Conservation (phyloP, 225 moss, liverwort and hornwort genomes). For the Neckera pumila region DNA sequence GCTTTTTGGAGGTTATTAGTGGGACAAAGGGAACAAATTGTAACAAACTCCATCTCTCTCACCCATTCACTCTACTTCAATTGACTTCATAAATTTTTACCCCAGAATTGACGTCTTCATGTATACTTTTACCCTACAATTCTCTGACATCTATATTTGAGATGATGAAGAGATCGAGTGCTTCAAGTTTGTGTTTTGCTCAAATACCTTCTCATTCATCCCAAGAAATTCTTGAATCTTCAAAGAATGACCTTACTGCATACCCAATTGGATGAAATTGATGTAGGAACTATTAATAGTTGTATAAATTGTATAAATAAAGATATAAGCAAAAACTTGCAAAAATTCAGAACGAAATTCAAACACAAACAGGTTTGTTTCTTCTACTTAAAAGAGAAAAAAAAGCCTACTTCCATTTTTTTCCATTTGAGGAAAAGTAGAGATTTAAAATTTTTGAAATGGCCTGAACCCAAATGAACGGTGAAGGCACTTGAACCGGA, state of each 20-base stretch:
- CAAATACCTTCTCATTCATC: neutral
- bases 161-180: neutral
- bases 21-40: no score
- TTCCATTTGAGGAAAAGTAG: neutral
- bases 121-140: neutral
- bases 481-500: neutral
- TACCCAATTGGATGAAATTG: neutral
- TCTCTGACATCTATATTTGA: accelerated
- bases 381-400: no score
- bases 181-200: neutral
- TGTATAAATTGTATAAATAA: neutral
- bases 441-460: neutral
- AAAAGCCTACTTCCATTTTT: no score
- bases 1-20: no score
- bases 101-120: no score
- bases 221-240: neutral
- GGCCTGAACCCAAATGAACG: neutral
- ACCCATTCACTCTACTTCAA: neutral
- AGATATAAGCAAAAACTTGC: neutral
- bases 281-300: neutral
- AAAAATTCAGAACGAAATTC: no score
- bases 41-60: neutral
- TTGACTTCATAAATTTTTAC: no score
- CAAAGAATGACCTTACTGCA: neutral
- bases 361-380: no score